These are phyloP conservation scores for Hyphopichia buzzinii DNA, from an alignment of 1,139 yeast genomes.

Conservation along the genomic window DNA sequence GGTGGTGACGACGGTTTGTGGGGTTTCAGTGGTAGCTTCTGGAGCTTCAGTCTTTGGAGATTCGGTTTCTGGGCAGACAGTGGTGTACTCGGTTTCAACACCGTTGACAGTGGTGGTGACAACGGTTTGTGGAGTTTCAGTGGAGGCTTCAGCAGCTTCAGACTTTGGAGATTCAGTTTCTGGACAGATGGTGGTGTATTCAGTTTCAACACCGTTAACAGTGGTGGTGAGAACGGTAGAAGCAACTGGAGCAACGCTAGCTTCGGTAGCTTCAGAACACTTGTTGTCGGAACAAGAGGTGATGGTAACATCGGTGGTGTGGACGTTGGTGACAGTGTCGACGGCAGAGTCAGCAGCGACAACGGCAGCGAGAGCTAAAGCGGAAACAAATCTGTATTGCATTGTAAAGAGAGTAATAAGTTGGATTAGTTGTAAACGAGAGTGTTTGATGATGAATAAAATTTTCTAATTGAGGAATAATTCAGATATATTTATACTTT, in stretches of 20 bases:
- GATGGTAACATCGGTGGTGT: constrained; percentile 40
- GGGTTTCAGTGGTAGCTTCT: constrained; percentile 10
- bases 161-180: constrained; percentile 18
- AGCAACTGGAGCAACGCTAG: constrained; percentile 21
- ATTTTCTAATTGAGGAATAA: constrained; percentile 3
- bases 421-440: constrained; percentile 12
- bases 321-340: constrained; percentile 31
- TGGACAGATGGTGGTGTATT: constrained; percentile 51
- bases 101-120: constrained; percentile 45
- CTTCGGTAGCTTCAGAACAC: constrained; percentile 18
- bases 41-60: background rate
- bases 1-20: constrained; percentile 20
- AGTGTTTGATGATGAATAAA: constrained; percentile 4
- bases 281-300: constrained; percentile 41
- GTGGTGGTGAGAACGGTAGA: constrained; percentile 40
- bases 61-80: constrained; percentile 44
- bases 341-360: constrained; percentile 17
- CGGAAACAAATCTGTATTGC: constrained; percentile 32
- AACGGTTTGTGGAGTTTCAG: constrained; percentile 19
- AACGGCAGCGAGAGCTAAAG: constrained; percentile 28
- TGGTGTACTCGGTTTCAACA: constrained; percentile 44
- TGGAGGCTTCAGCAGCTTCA: constrained; percentile 9
- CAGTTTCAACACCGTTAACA: constrained; percentile 39
- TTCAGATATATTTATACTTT: constrained; percentile 11
- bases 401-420: constrained; percentile 14